Evolutionary conservation across 2,329 filamentous ascomycete genomes (phyloP).

Genomic region (Stachybotrys elegans): DNA sequence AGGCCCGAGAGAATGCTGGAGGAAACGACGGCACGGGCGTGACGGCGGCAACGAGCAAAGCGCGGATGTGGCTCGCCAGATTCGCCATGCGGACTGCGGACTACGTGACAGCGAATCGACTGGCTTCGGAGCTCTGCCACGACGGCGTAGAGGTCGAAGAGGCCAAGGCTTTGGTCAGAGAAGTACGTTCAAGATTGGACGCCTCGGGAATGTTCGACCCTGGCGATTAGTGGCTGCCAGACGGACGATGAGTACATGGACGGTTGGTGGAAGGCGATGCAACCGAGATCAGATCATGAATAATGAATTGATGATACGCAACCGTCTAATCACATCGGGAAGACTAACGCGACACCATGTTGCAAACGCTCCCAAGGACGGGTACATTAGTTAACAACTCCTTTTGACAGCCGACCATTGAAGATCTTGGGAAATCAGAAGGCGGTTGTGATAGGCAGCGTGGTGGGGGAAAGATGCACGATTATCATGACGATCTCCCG

Average conservation of each 20-base stretch:
- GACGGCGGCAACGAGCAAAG: constrained; percentile 85
- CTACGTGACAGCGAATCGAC: constrained; percentile 67
- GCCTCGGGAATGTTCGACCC: constrained; percentile 26
- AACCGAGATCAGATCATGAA: background rate
- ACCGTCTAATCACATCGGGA: too few relatives aligned
- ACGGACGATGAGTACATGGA: background rate
- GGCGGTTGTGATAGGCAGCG: too few relatives aligned
- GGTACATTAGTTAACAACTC: too few relatives aligned
- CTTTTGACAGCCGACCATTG: too few relatives aligned
- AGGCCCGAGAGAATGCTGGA: constrained; percentile 26
- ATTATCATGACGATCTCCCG: too few relatives aligned
- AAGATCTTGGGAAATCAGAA: too few relatives aligned
- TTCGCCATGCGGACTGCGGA: constrained; percentile 74
- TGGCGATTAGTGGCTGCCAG: constrained; percentile 10
- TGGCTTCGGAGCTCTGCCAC: constrained; percentile 88
- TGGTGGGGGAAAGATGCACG: too few relatives aligned
- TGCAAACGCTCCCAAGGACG: too few relatives aligned
- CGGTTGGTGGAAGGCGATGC: background rate
- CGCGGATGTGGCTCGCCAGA: constrained; percentile 86
- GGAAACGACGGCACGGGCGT: constrained; percentile 66
- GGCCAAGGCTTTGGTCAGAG: constrained; percentile 85
- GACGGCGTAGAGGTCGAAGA: constrained; percentile 97
- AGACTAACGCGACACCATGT: too few relatives aligned
- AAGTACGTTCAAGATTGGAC: constrained; percentile 74
- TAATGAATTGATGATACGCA: background rate